Evolutionary conservation across 345 rosid species (phyloP), one percentile per base, ranked within the genome.

Genomic region (Garcia nutans): DNA sequence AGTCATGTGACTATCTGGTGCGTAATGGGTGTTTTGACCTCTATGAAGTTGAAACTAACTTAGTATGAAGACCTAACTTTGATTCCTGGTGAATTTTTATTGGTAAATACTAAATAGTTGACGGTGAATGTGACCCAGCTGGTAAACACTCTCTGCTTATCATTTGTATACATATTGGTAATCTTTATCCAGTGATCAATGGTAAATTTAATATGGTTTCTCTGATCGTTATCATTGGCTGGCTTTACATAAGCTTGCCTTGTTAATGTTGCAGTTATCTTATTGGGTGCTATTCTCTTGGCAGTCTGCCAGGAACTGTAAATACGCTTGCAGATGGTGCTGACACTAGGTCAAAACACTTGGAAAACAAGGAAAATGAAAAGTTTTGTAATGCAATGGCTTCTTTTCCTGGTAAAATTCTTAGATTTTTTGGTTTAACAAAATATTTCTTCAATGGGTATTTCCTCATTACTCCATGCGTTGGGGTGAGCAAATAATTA

Each of bases 381-480:
- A 82, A 78, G 73, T 57, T 82, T 56, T 70, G 60, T 55, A 61
- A 81, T 33, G 81, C 78, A 81, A 54, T 49, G n/a, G 61, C 41
- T 47, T 74, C 66, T 63, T 42, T 73, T 70, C 63, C 84, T 73
- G 92, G 95, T 88, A 84, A 81, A 73, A 22, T 73, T 57, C 23
- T 76, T 74, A 31, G 23, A 65, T 54, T 76, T 26, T 6, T 68
- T 49, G 65, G 24, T 50, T 15, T 52, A 31, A 10, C 17, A 9
- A 44, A 56, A 42, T n/a, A 19, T 58, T 24, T 68, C 28, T 47
- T 68, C 44, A 19, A 23, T 57, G 16, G 52, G 20, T 50, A 3
- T 23, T 15, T 67, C 15, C 3, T 10, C 12, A 24, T n/a, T 57
- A 22, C 52, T n/a, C 20, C 0, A 10, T 42, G 9, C 28, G 42